Conservation (phyloP, 176 grass and related monocot species). For the Aegilops umbellulata region DNA sequence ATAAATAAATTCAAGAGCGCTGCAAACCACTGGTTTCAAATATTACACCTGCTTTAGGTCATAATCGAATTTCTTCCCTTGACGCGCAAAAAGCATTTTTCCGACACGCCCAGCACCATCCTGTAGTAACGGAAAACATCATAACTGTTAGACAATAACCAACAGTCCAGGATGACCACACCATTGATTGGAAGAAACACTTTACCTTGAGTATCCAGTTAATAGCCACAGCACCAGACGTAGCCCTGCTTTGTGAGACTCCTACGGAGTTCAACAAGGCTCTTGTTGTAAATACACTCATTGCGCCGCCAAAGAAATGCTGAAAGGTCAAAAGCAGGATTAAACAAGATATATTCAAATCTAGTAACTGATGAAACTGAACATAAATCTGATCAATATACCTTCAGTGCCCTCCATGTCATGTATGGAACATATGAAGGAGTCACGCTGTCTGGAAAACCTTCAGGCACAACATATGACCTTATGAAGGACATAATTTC, state of each 20-base stretch:
- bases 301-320: conserved; percentile 99
- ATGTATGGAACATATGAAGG: conserved; percentile 99
- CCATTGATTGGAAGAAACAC: background rate
- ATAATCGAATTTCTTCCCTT: conserved; percentile 99
- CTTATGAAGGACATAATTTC: conserved; percentile 90
- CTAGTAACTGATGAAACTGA: background rate
- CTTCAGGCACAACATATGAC: conserved; percentile 96
- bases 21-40: conserved; percentile 17
- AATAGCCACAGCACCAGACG: conserved; percentile 91
- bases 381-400: conserved; percentile 13
- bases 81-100: conserved; percentile 97
- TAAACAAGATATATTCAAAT: conserved; percentile 12
- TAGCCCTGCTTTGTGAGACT: conserved; percentile 79
- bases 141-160: background rate
- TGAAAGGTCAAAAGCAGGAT: conserved; percentile 12
- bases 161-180: background rate
- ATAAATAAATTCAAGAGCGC: background rate
- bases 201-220: conserved; percentile 99
- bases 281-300: conserved; percentile 94
- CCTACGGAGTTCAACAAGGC: conserved; percentile 85
- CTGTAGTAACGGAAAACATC: conserved; percentile 40
- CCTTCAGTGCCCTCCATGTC: conserved; percentile 98
- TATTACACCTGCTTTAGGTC: conserved; percentile 86
- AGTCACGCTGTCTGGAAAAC: conserved; percentile 88
- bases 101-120: conserved; percentile 96